Evolutionary conservation across 139 green algal genomes (phyloP).

Genomic region (Chlamydomonas incerta): DNA sequence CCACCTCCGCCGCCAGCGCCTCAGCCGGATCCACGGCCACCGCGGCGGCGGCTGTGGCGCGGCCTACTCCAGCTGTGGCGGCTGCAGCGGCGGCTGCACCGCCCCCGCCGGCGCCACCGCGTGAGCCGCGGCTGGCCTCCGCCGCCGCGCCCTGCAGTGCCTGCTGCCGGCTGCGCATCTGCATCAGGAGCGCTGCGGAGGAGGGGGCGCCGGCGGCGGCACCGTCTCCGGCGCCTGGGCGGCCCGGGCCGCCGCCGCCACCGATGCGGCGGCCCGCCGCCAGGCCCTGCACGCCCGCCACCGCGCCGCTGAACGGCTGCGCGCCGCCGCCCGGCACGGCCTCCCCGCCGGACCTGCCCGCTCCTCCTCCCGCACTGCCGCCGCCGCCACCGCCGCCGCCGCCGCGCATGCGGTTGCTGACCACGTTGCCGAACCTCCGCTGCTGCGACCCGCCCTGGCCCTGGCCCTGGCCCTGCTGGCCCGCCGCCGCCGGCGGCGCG

Average conservation of each 20-base stretch:
- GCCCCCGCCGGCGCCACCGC: background rate
- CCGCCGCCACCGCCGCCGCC: background rate
- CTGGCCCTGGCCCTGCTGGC: background rate
- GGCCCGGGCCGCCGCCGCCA: too few relatives aligned
- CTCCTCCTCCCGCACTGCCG: background rate
- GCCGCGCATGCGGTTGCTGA: slow-evolving; percentile 23
- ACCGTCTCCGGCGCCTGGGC: too few relatives aligned
- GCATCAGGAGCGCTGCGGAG: slow-evolving; percentile 30
- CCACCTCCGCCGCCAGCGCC: slow-evolving; percentile 59
- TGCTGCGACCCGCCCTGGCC: background rate
- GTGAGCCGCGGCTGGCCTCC: background rate
- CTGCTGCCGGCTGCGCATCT: slow-evolving; percentile 44
- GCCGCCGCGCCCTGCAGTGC: slow-evolving; percentile 5
- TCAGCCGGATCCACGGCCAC: background rate
- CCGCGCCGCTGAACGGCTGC: slow-evolving; percentile 12
- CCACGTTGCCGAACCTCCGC: slow-evolving; percentile 56
- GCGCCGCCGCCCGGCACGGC: background rate
- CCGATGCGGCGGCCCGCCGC: too few relatives aligned
- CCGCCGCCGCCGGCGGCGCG: slow-evolving; percentile 39
- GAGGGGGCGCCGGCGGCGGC: background rate
- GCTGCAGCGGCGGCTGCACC: too few relatives aligned
- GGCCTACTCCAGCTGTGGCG: too few relatives aligned
- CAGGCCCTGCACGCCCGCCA: background rate
- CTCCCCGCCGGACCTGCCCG: background rate
- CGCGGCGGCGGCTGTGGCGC: too few relatives aligned